Percentiles rank a stretch among this genome's conserved stretches.
phyloP scores from a whole-genome alignment of 1,284 basidiomycete species.

The Tilletia horrida region DNA sequence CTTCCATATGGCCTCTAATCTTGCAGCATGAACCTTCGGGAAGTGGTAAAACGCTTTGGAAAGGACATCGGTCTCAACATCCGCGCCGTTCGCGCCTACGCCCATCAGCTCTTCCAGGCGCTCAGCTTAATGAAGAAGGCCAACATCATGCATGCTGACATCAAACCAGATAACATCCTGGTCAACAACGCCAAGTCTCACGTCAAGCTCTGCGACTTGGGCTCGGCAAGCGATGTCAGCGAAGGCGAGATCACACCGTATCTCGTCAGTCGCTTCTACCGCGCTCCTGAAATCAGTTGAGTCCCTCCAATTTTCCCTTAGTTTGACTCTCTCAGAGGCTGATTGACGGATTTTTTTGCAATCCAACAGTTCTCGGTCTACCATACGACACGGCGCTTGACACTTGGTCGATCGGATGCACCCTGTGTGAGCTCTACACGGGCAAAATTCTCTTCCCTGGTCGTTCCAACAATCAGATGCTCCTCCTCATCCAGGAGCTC shows the following conservation, averaged over 20 bases:
- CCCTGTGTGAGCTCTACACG: constrained; percentile 94
- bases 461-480: constrained; percentile 95
- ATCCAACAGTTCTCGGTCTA: constrained; percentile 74
- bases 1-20: constrained; percentile 2
- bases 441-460: constrained; percentile 98
- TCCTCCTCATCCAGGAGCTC: constrained; percentile 72
- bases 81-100: constrained; percentile 92
- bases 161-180: constrained; percentile 59
- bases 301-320: not conserved
- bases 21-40: constrained; percentile 85
- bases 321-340: not conserved
- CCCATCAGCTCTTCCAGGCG: constrained; percentile 89
- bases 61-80: constrained; percentile 97
- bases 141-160: constrained; percentile 94
- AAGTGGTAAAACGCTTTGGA: constrained; percentile 97
- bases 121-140: constrained; percentile 79
- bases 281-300: constrained; percentile 94
- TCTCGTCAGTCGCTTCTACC: constrained; percentile 94
- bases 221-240: constrained; percentile 85
- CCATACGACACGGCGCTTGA: constrained; percentile 92
- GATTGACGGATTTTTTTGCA: not conserved
- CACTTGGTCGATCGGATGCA: constrained; percentile 96
- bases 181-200: constrained; percentile 84
- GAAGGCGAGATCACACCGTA: constrained; percentile 94
- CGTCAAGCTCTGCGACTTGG: constrained; percentile 91